phyloP scores from a whole-genome alignment of 2,329 filamentous ascomycete genomes.

The Cryphonectria nitschkei region DNA sequence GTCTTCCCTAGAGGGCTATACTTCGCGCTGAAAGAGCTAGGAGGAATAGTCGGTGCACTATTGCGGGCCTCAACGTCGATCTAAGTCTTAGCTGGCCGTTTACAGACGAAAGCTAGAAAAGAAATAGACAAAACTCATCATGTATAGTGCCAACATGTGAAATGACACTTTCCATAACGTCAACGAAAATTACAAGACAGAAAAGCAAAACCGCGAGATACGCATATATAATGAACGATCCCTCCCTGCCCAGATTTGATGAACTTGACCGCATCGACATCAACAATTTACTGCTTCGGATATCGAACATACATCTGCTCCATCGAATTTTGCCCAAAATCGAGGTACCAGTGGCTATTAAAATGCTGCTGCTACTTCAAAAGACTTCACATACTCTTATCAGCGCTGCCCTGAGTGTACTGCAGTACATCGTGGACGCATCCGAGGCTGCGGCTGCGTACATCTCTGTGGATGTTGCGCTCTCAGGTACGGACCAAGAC shows the following conservation, averaged over 20 bases:
- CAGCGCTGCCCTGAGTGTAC: background rate
- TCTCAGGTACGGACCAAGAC: background rate
- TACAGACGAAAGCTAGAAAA: background rate
- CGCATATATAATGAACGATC: background rate
- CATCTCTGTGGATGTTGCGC: background rate
- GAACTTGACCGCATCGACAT: background rate
- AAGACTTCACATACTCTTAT: background rate
- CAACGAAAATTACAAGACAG: background rate
- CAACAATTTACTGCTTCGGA: background rate
- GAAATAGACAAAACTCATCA: background rate
- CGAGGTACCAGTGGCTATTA: background rate
- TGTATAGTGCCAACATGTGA: background rate
- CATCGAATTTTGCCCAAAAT: background rate
- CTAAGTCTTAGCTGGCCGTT: background rate
- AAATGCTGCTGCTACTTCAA: background rate
- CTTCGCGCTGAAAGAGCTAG: background rate
- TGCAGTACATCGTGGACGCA: background rate
- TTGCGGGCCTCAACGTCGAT: background rate
- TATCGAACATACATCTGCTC: background rate
- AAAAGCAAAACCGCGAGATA: background rate
- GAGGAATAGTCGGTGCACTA: background rate
- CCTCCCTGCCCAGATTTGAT: background rate
- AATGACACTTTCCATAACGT: background rate
- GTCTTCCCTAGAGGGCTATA: slow-evolving; percentile 8
- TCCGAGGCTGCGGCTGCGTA: background rate